phyloP scores from a whole-genome alignment of 2,329 filamentous ascomycete species.

The Cladophialophora carrionii region DNA sequence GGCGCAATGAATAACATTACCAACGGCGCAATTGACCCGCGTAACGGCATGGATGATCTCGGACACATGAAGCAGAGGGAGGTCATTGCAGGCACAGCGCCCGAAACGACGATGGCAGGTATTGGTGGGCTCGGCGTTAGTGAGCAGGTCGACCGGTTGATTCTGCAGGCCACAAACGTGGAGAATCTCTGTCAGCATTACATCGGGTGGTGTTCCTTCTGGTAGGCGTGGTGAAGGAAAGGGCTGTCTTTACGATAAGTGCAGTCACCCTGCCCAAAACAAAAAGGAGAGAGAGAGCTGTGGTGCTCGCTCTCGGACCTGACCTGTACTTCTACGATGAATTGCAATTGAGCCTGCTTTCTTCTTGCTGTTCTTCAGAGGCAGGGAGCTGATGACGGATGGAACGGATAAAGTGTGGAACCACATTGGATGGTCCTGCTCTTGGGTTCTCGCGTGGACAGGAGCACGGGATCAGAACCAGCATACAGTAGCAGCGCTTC shows the following conservation, averaged over 20 bases:
- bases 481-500: neutral
- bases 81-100: constrained; percentile 22
- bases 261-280: neutral
- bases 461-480: neutral
- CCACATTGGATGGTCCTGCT: neutral
- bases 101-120: constrained; percentile 33
- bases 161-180: constrained; percentile 92
- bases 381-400: neutral
- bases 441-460: neutral
- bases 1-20: constrained; percentile 23
- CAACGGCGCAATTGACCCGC: constrained; percentile 6
- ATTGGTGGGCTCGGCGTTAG: constrained; percentile 70
- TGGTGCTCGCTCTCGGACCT: neutral
- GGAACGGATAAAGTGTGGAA: neutral
- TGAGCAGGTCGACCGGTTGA: constrained; percentile 89
- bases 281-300: too few species aligned
- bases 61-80: constrained; percentile 17
- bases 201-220: constrained; percentile 98
- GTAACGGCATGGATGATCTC: constrained; percentile 5
- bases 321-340: neutral
- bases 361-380: neutral
- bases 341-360: neutral
- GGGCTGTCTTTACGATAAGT: neutral
- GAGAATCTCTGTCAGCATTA: constrained; percentile 99
- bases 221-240: constrained; percentile 57